Evolutionary conservation across 495 filamentous ascomycete genomes (phyloP), one percentile per base, ranked within the genome.

Genomic region (Xylaria intraflava): DNA sequence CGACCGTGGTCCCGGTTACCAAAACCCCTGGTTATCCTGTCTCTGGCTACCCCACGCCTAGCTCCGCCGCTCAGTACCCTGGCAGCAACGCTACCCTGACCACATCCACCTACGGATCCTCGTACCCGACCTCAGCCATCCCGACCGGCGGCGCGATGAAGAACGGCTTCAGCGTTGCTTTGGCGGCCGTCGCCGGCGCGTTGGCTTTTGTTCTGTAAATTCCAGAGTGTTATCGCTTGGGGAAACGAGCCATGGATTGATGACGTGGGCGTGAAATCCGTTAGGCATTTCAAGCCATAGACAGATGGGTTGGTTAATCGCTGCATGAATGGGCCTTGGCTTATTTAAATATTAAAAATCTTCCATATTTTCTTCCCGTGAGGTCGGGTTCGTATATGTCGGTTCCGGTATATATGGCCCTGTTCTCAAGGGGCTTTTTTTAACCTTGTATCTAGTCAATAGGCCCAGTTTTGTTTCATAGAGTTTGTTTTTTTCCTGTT

Each of bases 141-240:
- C n/a, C 44, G 38, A 46, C 56, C 12, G 30, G 45, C 26, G 65
- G 65, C 0, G 49, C 50, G 14, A 55, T 64, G n/a, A 66, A 53
- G 53, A 60, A 56, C 35, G 62, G 62, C 31, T 54, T 59, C 47
- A 65, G 69, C 64, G 39, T 64, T n/a, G 56, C 47, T 46, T 55
- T 69, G 27, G 46, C 60, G 47, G 66, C 57, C 26, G 55, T 55
- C 20, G 68, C 60, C 12, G 69, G 61, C n/a, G 36, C 64, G 11
- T 47, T 66, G 44, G 62, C 56, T 23, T 40, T 69, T 24, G 60
- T 57, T 20, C 46, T 72, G 20, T 70, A 70, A 49, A 29, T 38
- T 41, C 24, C 9, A 2, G 14, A 20, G n/a, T 38, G 16, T 31
- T 38, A 2, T 24, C 29, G 38, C 22, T 38, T 8, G 44, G 14